Evolutionary conservation across 495 filamentous ascomycete species (phyloP).

Genomic region (Tuber brumale): DNA sequence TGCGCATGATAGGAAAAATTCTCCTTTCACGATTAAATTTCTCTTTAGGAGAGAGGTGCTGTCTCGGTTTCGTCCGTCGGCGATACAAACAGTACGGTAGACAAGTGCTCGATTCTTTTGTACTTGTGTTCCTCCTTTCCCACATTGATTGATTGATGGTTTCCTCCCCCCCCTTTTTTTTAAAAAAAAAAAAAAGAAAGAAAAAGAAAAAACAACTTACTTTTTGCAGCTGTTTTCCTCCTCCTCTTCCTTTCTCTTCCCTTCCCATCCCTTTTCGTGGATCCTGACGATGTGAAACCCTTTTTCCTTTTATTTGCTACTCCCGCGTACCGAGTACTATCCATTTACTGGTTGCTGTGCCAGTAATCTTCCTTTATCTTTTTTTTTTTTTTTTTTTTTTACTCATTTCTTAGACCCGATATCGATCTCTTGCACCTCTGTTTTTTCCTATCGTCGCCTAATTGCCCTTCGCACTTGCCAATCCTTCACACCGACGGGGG

Average conservation of each 20-base stretch:
- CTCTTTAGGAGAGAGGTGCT: conserved; percentile 12
- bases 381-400: neutral
- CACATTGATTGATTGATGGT: conserved; percentile 6
- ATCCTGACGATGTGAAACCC: neutral
- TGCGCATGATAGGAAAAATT: conserved; percentile 37
- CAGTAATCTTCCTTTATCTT: neutral
- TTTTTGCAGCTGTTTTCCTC: conserved; percentile 8
- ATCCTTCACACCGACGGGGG: neutral
- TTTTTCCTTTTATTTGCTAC: neutral
- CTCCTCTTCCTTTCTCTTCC: neutral
- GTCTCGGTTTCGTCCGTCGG: conserved; percentile 31
- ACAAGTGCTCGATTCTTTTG: conserved; percentile 22
- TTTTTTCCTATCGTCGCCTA: conserved; percentile 14
- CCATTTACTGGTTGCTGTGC: neutral
- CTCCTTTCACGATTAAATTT: conserved; percentile 31
- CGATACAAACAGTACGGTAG: conserved; percentile 31
- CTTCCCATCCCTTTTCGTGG: neutral
- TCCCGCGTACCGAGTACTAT: neutral
- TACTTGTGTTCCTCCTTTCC: conserved; percentile 26
- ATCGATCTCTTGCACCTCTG: conserved; percentile 29
- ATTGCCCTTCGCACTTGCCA: conserved; percentile 14
- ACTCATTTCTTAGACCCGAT: neutral
- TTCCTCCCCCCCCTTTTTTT: neutral
- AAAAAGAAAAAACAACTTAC: neutral
- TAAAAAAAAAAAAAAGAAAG: neutral